Conservation (phyloP, 179 eudicot genomes). For the Vitellaria paradoxa region DNA sequence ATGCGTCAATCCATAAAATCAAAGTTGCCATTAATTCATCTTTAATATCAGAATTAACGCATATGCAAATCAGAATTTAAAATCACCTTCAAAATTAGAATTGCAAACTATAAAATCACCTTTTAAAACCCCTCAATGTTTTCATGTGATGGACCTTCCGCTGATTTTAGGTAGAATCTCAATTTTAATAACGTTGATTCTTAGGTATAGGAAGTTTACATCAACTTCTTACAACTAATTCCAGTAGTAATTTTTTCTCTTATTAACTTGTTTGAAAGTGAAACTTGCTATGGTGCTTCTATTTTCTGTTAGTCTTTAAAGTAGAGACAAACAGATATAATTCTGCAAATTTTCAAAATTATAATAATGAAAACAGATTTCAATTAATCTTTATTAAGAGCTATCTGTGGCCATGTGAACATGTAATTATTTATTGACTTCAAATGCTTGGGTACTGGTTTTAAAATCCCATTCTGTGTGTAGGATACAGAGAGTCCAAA, state of each 20-base stretch:
- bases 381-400: background rate
- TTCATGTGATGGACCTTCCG: no score
- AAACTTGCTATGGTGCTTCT: background rate
- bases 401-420: background rate
- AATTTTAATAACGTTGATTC: background rate
- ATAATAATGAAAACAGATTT: background rate
- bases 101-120: no score
- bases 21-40: no score
- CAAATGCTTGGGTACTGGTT: background rate
- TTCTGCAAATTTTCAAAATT: background rate
- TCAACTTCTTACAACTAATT: background rate
- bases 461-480: background rate
- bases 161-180: background rate
- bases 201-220: background rate
- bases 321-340: background rate
- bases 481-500: slow-evolving; percentile 26
- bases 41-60: no score
- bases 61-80: no score
- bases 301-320: slow-evolving; percentile 2
- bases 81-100: no score
- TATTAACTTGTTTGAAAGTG: background rate
- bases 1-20: no score
- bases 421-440: background rate
- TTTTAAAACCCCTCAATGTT: no score
- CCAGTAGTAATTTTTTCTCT: background rate